A percentile compares a stretch with the other conserved stretches of the same genome.
These are phyloP conservation scores for Russula sp. DNA, from an alignment of 768 basidiomycete genomes.

Conservation along the genomic window DNA sequence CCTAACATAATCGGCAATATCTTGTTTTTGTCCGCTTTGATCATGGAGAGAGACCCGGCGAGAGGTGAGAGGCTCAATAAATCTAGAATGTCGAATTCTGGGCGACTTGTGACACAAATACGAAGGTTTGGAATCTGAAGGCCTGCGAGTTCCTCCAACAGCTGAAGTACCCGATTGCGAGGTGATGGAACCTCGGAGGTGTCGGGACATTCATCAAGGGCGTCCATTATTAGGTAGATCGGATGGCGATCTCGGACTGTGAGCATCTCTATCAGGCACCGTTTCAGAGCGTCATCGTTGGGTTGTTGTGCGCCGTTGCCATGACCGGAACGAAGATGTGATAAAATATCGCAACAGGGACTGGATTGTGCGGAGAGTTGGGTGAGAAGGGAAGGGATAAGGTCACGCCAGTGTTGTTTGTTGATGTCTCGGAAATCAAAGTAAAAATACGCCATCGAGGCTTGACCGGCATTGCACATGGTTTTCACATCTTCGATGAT, in stretches of 20 bases:
- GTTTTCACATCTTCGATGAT: neutral
- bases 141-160: neutral
- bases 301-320: neutral
- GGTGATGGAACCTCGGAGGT: neutral
- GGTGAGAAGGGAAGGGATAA: slow-evolving; percentile 14
- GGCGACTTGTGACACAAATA: slow-evolving; percentile 8
- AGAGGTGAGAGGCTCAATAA: neutral
- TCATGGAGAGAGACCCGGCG: neutral
- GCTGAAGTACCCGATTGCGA: neutral
- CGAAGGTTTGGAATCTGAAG: neutral
- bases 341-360: slow-evolving; percentile 2
- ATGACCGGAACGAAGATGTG: neutral
- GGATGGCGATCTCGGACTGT: neutral
- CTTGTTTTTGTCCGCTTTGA: slow-evolving; percentile 6
- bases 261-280: slow-evolving; percentile 4
- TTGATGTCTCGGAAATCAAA: neutral
- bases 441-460: slow-evolving; percentile 4
- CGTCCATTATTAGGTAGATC: neutral
- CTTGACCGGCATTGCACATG: neutral
- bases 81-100: slow-evolving; percentile 3
- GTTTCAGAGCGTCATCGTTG: neutral
- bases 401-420: neutral
- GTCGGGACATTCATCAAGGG: neutral
- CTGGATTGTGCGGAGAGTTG: too few species aligned
- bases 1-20: neutral